Evolutionary conservation across 371 early-diverging fungal genomes (phyloP), one percentile per base, ranked within the genome.

Genomic region (Syncephalastrum racemosum): DNA sequence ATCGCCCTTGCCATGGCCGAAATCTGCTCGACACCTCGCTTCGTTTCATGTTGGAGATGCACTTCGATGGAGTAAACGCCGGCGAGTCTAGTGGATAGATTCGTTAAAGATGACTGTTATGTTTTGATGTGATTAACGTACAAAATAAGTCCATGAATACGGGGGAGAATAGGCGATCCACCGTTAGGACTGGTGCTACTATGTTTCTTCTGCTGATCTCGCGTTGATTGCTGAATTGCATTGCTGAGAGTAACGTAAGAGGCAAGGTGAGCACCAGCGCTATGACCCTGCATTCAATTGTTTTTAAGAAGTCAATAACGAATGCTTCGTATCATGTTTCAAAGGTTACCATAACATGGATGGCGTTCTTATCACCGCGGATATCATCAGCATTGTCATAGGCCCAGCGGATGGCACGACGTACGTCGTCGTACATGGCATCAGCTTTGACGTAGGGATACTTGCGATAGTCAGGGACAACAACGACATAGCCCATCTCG

Each of bases 391-490:
- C 79, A 70, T 80, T 70, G 14, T 60, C 62, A 53, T 72, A 67
- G 1, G 79, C 64, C 92, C 92, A 92, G 42, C 71, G 66, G 16
- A 90, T 71, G 7, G 84, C 79, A 25, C 66, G 59, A 56, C 79
- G 73, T 15, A 92, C 71, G 62, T 90, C 90, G 14, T 81, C 62
- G 46, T 88, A 77, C 78, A 89, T 89, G 18, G 71, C 67, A 15
- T 64, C 77, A 16, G 81, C 60, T 24, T 67, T 77, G 18, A 81
- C 90, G 43, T 69, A 44, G 4, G 92, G 90, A 56, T 77, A 89
- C 61, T 87, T 78, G 6, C 83, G 72, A 64, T 90, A 90, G 56
- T 90, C 83, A 16, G 90, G 90, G n/a, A 90, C 74, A 18, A 90
- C 77, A 1, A 88, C 88, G 13, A 85, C 73, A 58, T 88, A 89